These are phyloP conservation scores for Fraxinus paxiana DNA, from an alignment of 305 asterid species.

Conservation along the genomic window DNA sequence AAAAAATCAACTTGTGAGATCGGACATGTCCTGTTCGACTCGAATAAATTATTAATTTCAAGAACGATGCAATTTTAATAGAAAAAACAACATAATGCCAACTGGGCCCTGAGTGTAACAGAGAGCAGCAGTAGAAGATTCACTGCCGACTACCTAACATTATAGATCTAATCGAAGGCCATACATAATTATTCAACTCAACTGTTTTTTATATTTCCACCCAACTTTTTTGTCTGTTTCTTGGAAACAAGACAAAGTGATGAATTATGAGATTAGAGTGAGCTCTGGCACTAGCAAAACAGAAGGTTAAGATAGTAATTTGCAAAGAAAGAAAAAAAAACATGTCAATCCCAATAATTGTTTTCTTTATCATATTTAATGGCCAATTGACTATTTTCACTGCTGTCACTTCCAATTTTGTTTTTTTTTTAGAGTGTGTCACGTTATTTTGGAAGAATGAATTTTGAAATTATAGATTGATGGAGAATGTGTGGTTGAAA, in stretches of 20 bases:
- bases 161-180: conserved; percentile 21
- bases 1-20: neutral
- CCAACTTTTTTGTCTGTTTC: conserved; percentile 22
- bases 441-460: too few relatives aligned
- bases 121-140: neutral
- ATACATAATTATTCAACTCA: conserved; percentile 2
- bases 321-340: neutral
- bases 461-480: too few relatives aligned
- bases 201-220: neutral
- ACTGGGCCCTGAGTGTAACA: neutral
- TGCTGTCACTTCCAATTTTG: neutral
- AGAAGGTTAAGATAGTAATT: neutral
- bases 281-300: conserved; percentile 19
- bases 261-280: conserved; percentile 9
- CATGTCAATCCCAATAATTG: neutral
- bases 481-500: too few relatives aligned
- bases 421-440: too few relatives aligned
- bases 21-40: neutral
- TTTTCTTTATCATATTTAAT: conserved; percentile 11
- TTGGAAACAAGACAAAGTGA: conserved; percentile 11
- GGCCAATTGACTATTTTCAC: neutral
- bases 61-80: neutral
- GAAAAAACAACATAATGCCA: neutral
- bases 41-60: neutral
- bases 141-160: neutral